Conservation (phyloP, 768 basidiomycete genomes). For the Suillus clintonianus region DNA sequence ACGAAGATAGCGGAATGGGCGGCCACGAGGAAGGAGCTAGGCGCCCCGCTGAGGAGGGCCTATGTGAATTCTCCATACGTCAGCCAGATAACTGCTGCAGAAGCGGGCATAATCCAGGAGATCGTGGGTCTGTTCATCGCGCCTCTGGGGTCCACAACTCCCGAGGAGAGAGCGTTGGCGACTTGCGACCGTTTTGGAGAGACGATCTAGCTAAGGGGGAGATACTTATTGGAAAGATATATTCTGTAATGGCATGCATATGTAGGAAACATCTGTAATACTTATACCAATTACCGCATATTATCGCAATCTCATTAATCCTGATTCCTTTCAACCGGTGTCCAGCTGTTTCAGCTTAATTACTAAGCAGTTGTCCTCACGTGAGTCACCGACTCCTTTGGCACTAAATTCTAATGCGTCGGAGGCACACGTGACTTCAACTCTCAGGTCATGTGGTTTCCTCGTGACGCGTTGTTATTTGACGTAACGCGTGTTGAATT, state of each 20-base stretch:
- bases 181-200: conserved; percentile 9
- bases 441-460: conserved; percentile 22
- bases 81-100: conserved; percentile 22
- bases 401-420: too few relatives aligned
- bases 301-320: background rate
- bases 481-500: conserved; percentile 17
- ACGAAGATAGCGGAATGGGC: conserved; percentile 38
- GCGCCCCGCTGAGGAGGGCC: conserved; percentile 50
- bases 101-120: conserved; percentile 7
- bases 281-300: background rate
- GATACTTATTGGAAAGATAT: background rate
- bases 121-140: conserved; percentile 24
- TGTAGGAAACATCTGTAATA: conserved; percentile 1
- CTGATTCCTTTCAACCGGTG: too few relatives aligned
- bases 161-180: conserved; percentile 45
- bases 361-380: too few relatives aligned
- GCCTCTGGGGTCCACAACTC: conserved; percentile 41
- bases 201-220: background rate
- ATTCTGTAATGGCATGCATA: background rate
- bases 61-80: conserved; percentile 43
- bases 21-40: conserved; percentile 36
- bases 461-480: conserved; percentile 23
- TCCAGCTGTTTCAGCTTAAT: too few relatives aligned
- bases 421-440: conserved; percentile 17
- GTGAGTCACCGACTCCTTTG: too few relatives aligned